Conservation (phyloP, 2,329 filamentous ascomycete genomes). For the Ilyonectria mors-panacis region DNA sequence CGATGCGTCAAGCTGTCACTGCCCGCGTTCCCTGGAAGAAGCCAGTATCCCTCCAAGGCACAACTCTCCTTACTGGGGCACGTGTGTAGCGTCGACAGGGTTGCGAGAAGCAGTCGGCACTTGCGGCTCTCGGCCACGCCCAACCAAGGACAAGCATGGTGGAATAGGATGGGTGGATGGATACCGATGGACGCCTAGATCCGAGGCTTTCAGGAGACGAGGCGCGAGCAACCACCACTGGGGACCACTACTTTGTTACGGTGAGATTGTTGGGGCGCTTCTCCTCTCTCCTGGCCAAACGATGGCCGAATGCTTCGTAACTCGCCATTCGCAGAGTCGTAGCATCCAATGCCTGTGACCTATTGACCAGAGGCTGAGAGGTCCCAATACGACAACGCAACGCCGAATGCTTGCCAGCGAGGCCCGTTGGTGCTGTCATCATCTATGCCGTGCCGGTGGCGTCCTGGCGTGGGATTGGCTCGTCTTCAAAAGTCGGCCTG, state of each 20-base stretch:
- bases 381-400: constrained; percentile 17
- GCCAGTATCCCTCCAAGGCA: background rate
- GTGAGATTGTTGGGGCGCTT: constrained; percentile 9
- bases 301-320: background rate
- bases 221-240: background rate
- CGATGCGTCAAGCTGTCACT: constrained; percentile 10
- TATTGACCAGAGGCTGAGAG: background rate
- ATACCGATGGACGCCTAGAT: constrained; percentile 7
- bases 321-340: background rate
- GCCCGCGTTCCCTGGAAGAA: background rate
- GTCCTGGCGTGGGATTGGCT: constrained; percentile 23
- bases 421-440: constrained; percentile 25
- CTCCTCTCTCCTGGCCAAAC: background rate
- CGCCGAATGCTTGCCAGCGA: constrained; percentile 16
- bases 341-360: background rate
- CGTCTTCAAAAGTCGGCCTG: constrained; percentile 5
- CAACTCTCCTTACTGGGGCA: constrained; percentile 19
- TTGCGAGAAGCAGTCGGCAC: constrained; percentile 12
- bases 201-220: constrained; percentile 17
- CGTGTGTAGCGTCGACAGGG: constrained; percentile 17
- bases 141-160: constrained; percentile 8
- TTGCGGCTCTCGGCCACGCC: constrained; percentile 24
- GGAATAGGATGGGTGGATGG: constrained; percentile 12
- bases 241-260: constrained; percentile 2
- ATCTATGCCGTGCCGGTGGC: constrained; percentile 22